Base-by-base conservation (phyloP, 2,329 filamentous ascomycete genomes). In the Clathrospora elynae region DNA sequence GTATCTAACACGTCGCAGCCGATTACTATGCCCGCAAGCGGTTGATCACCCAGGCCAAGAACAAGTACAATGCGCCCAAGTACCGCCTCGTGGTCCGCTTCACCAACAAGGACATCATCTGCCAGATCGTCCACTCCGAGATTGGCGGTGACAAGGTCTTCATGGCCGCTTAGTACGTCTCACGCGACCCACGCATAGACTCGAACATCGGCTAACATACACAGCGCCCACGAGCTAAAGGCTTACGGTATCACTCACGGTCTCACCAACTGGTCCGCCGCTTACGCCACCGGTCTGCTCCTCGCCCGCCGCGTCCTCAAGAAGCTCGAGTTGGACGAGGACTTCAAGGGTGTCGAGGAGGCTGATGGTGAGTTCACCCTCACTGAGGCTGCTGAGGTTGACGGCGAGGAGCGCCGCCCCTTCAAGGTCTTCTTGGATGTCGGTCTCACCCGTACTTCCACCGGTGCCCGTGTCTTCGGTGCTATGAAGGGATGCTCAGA, bases 41-140 rank as follows among this genome's bases (percentile, higher is more conserved):
- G 73, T 84, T 99, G 78, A 93, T 97, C 83, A 91, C 90, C 82
- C 93, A 99, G 85, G 93, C 93, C 81, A 99, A 97, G 90, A 99
- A 99, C 90, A 99, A 99, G 88, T 99, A 97, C 88, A 95, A 95
- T 81, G 88, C 93, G 58, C 93, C 93, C 79, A 99, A 99, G 86
- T 97, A 99, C 87, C 89, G 93, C 73, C 87, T 99, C 73, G 93
- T 99, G 64, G 90, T 99, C 75, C 93, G 93, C 76, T 96, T 95
- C 87, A 95, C 90, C 83, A 95, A 97, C 87, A 90, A 90, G 78
- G 92, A 99, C 84, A 95, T 97, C 82, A 88, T 97, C 80, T 86
- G 85, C 80, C 93, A 99, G 83, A 93, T 99, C 75, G 85, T 99
- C 75, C 87, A 83, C 73, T 95, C 93, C 51, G 93, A 99, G 83